Evolutionary conservation across 2,329 filamentous ascomycete genomes (phyloP).

Genomic region (Aspergillus cejpii): DNA sequence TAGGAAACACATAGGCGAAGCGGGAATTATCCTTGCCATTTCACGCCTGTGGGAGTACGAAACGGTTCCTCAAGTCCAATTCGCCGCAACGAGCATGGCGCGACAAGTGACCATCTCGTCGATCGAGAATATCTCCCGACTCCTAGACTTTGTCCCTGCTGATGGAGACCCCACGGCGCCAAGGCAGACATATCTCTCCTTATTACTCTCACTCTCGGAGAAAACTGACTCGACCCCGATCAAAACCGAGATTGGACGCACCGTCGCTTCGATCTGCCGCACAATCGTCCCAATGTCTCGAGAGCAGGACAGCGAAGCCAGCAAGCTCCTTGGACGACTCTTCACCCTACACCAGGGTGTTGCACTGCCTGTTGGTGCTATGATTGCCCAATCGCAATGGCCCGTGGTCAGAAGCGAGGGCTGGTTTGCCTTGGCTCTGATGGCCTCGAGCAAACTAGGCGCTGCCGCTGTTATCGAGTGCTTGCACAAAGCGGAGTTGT

Average conservation of each 20-base stretch:
- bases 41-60: constrained; percentile 38
- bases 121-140: constrained; percentile 32
- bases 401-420: constrained; percentile 45
- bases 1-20: constrained; percentile 32
- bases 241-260: constrained; percentile 44
- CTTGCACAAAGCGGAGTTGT: constrained; percentile 32
- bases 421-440: constrained; percentile 45
- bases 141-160: constrained; percentile 30
- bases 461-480: constrained; percentile 30
- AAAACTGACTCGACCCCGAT: constrained; percentile 41
- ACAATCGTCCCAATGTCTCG: constrained; percentile 29
- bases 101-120: constrained; percentile 37
- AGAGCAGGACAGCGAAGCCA: constrained; percentile 19
- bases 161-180: constrained; percentile 26
- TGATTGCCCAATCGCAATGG: constrained; percentile 44
- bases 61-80: constrained; percentile 41
- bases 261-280: constrained; percentile 41
- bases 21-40: constrained; percentile 36
- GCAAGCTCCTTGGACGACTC: constrained; percentile 27
- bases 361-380: constrained; percentile 37
- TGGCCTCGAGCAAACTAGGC: constrained; percentile 35
- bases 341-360: constrained; percentile 33
- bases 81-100: constrained; percentile 38
- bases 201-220: constrained; percentile 38
- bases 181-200: constrained; percentile 35